Conservation (phyloP, 805 yeast species). For the Lipomyces sp. region DNA sequence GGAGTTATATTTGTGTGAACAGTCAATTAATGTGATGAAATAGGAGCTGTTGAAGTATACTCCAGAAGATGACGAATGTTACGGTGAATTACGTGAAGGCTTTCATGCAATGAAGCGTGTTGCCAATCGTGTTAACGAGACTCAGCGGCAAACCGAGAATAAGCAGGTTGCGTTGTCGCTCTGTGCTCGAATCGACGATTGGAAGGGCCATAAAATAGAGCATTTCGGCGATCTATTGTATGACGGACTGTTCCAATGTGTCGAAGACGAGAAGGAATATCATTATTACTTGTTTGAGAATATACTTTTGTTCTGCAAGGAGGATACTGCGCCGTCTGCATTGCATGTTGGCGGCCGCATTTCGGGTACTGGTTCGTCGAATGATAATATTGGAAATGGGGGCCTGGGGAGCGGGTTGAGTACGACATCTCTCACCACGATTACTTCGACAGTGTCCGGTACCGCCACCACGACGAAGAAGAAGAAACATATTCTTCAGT, state of each 20-base stretch:
- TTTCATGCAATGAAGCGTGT: slow-evolving; percentile 77
- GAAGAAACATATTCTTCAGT: slow-evolving; percentile 53
- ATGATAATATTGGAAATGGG: not conserved
- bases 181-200: slow-evolving; percentile 76
- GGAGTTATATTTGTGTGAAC: not conserved
- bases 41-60: slow-evolving; percentile 70
- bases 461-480: slow-evolving; percentile 46
- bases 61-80: slow-evolving; percentile 56
- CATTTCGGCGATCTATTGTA: slow-evolving; percentile 85
- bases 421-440: not conserved
- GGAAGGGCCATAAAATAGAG: slow-evolving; percentile 84
- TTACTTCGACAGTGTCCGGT: not conserved
- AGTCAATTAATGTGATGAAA: not conserved
- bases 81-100: slow-evolving; percentile 73
- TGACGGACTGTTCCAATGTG: slow-evolving; percentile 53
- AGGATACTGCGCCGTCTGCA: slow-evolving; percentile 44
- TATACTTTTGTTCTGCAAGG: slow-evolving; percentile 67
- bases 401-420: slow-evolving; percentile 2
- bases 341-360: slow-evolving; percentile 2
- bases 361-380: slow-evolving; percentile 1
- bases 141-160: slow-evolving; percentile 90
- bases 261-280: slow-evolving; percentile 78
- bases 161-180: slow-evolving; percentile 69
- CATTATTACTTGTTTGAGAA: slow-evolving; percentile 86
- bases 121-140: slow-evolving; percentile 87